phyloP scores from a whole-genome alignment of 805 yeast genomes.

The Schizosaccharomyces cryophilus region DNA sequence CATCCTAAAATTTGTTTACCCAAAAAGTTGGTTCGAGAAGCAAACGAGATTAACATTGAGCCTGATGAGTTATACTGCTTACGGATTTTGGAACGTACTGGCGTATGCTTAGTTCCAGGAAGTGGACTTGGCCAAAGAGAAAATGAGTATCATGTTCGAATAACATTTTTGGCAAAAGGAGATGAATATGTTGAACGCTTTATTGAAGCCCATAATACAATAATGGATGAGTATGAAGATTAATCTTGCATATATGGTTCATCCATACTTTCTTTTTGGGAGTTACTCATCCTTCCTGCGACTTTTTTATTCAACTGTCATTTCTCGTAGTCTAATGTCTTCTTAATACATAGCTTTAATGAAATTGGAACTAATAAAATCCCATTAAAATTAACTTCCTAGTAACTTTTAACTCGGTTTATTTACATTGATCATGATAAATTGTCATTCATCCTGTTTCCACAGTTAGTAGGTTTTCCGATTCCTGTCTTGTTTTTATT shows the following conservation, averaged over 20 bases:
- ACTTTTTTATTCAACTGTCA: too few relatives aligned
- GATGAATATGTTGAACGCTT: slow-evolving; percentile 63
- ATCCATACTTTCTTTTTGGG: too few relatives aligned
- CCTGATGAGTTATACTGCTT: slow-evolving; percentile 82
- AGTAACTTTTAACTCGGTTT: too few relatives aligned
- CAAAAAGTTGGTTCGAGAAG: slow-evolving; percentile 34
- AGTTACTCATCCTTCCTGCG: too few relatives aligned
- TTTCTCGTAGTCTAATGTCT: too few relatives aligned
- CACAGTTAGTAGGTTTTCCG: too few relatives aligned
- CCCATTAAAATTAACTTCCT: too few relatives aligned
- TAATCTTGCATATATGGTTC: not conserved
- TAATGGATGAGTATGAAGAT: slow-evolving; percentile 28
- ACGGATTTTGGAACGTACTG: slow-evolving; percentile 61
- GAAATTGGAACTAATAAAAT: too few relatives aligned
- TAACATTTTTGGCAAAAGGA: slow-evolving; percentile 93
- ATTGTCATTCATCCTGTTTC: too few relatives aligned
- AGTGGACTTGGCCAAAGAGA: slow-evolving; percentile 85
- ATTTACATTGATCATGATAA: too few relatives aligned
- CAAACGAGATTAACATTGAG: slow-evolving; percentile 28
- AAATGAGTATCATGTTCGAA: slow-evolving; percentile 79
- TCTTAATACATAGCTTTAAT: too few relatives aligned
- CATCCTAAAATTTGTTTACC: slow-evolving; percentile 60
- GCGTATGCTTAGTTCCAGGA: slow-evolving; percentile 95
- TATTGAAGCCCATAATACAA: slow-evolving; percentile 52
- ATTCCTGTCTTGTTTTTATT: too few relatives aligned